Conservation (phyloP, 139 green algal genomes). For the Gonium pectorale region DNA sequence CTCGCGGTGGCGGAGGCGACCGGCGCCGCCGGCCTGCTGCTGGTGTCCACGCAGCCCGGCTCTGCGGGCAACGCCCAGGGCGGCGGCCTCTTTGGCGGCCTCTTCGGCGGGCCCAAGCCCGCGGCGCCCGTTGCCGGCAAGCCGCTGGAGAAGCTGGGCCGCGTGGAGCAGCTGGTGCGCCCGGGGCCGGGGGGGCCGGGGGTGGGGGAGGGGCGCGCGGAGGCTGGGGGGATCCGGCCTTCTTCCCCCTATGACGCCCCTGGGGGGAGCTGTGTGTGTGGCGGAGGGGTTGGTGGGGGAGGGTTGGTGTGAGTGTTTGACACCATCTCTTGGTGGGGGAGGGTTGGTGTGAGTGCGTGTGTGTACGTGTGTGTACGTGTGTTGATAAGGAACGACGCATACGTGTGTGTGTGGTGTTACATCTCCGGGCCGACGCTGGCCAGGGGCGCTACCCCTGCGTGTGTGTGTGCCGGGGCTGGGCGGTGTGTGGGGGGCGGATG, state of each 20-base stretch:
- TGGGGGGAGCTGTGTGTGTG: too few relatives aligned
- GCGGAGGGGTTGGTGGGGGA: neutral
- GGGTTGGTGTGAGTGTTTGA: neutral
- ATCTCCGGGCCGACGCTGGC: too few relatives aligned
- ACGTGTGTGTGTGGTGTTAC: too few relatives aligned
- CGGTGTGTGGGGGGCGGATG: too few relatives aligned
- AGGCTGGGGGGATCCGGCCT: too few relatives aligned
- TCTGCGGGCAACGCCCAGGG: neutral
- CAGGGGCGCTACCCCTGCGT: too few relatives aligned
- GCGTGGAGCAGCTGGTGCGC: slow-evolving; percentile 19
- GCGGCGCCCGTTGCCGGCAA: neutral
- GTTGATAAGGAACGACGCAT: too few relatives aligned
- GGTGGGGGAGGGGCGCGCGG: neutral
- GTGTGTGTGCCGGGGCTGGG: too few relatives aligned
- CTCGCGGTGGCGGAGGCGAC: slow-evolving; percentile 21
- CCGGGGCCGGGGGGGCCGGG: too few relatives aligned
- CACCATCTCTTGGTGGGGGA: too few relatives aligned
- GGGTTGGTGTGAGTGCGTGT: neutral
- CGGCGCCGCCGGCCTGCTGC: slow-evolving; percentile 1
- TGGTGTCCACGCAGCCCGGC: slow-evolving; percentile 30
- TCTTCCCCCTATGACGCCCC: too few relatives aligned
- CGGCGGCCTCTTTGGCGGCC: slow-evolving; percentile 1
- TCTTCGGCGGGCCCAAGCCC: slow-evolving; percentile 1
- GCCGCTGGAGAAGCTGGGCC: neutral
- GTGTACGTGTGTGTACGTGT: too few relatives aligned